phyloP scores from a whole-genome alignment of 1,139 yeast genomes.

The Pichia sp. region DNA sequence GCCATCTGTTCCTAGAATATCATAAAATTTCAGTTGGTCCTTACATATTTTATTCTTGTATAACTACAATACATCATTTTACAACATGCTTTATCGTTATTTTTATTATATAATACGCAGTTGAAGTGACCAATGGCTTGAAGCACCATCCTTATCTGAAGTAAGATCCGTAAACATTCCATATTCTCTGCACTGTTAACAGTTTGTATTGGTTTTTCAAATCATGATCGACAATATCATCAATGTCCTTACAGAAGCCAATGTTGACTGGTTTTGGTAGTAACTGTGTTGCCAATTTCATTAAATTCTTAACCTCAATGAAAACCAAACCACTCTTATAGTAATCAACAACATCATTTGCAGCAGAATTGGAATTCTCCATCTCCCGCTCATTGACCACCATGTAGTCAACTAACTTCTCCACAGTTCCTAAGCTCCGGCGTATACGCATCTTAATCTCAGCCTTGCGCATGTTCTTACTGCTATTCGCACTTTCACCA shows the following conservation, averaged over 20 bases:
- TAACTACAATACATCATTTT: too few relatives aligned
- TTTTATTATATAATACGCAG: too few relatives aligned
- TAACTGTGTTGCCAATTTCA: conserved; percentile 38
- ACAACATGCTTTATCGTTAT: too few relatives aligned
- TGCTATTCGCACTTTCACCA: conserved; percentile 3
- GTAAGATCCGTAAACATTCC: conserved; percentile 43
- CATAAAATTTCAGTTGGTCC: too few relatives aligned
- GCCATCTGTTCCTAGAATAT: conserved; percentile 10
- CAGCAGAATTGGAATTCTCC: not conserved
- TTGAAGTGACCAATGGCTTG: too few relatives aligned
- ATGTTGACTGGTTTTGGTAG: conserved; percentile 39
- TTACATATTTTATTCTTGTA: too few relatives aligned
- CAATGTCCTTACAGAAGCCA: conserved; percentile 52
- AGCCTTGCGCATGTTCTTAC: not conserved
- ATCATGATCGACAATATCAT: conserved; percentile 38
- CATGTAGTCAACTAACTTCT: conserved; percentile 34
- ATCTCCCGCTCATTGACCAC: not conserved
- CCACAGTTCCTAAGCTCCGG: conserved; percentile 50
- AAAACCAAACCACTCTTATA: conserved; percentile 46
- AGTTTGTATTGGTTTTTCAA: conserved; percentile 31
- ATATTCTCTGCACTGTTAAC: conserved; percentile 43
- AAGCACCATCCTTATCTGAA: too few relatives aligned
- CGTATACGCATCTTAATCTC: conserved; percentile 29
- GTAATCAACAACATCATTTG: conserved; percentile 14
- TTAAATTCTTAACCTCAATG: conserved; percentile 51